A percentile compares a stretch with the other conserved stretches of the same genome.
Evolutionary conservation across 371 early-diverging fungal genomes (phyloP).

Genomic region (Syncephalastrum contaminatum): DNA sequence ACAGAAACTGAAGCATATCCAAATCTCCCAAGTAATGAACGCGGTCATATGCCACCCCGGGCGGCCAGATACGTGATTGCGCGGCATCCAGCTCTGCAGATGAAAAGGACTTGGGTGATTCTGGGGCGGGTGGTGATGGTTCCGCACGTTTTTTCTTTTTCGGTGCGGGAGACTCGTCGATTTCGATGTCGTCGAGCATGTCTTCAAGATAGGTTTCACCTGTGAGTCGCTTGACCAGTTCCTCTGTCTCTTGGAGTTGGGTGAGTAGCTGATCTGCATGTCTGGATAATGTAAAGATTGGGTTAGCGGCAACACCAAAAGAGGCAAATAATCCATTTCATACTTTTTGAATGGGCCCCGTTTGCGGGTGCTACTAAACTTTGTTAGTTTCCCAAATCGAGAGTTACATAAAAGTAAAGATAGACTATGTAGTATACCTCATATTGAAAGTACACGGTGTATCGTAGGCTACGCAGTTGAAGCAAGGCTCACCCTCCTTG

Average conservation of each 20-base stretch:
- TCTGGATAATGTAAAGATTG: slow-evolving; percentile 10
- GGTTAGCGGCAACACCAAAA: too few relatives aligned
- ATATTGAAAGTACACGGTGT: slow-evolving; percentile 2
- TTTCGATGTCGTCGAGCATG: slow-evolving; percentile 4
- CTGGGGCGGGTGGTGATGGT: not conserved
- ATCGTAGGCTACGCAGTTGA: slow-evolving; percentile 25
- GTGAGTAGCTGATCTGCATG: slow-evolving; percentile 43
- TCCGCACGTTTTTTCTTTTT: slow-evolving; percentile 3
- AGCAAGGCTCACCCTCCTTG: slow-evolving; percentile 24
- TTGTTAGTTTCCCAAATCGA: not conserved
- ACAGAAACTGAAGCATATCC: slow-evolving; percentile 42
- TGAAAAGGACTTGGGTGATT: not conserved
- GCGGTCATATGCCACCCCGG: slow-evolving; percentile 23
- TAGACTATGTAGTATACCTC: slow-evolving; percentile 18
- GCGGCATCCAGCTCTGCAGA: slow-evolving; percentile 11
- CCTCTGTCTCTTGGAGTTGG: slow-evolving; percentile 33
- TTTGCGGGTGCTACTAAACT: slow-evolving; percentile 20
- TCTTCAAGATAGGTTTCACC: slow-evolving; percentile 7
- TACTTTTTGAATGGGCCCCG: slow-evolving; percentile 41
- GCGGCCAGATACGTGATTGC: slow-evolving; percentile 17
- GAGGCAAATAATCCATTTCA: not conserved
- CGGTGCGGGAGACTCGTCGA: not conserved
- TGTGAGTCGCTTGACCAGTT: slow-evolving; percentile 9
- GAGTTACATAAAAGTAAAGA: not conserved
- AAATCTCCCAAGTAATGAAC: slow-evolving; percentile 45